These are phyloP conservation scores for Nemania diffusa DNA, from an alignment of 2,329 filamentous ascomycete species.

Conservation along the genomic window DNA sequence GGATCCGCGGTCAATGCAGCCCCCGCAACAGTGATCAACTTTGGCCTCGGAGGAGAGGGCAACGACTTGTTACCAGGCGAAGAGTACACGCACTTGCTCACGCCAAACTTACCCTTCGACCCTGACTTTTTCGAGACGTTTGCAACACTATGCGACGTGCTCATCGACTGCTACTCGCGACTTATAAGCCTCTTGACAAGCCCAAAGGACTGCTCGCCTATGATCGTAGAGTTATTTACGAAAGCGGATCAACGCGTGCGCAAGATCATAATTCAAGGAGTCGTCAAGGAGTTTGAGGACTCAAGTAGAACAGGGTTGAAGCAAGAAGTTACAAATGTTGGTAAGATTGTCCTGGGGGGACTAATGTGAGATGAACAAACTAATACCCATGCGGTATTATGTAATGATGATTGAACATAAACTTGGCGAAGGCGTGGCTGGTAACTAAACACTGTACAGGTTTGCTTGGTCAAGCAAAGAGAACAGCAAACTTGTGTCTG, in stretches of 20 bases:
- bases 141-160: constrained; percentile 90
- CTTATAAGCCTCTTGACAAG: constrained; percentile 80
- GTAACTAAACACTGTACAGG: background rate
- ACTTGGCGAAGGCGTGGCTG: background rate
- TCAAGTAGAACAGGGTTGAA: constrained; percentile 79
- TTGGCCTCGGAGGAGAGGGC: constrained; percentile 63
- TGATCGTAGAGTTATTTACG: constrained; percentile 83
- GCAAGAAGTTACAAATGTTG: constrained; percentile 84
- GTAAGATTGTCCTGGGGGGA: constrained; percentile 88
- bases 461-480: constrained; percentile 3
- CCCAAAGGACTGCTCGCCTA: constrained; percentile 75
- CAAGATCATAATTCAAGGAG: constrained; percentile 87
- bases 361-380: constrained; percentile 66
- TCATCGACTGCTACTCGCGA: constrained; percentile 90
- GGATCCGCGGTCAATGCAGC: constrained; percentile 48
- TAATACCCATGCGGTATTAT: constrained; percentile 9
- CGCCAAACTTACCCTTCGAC: constrained; percentile 93
- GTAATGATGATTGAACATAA: constrained; percentile 11
- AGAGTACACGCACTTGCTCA: constrained; percentile 88
- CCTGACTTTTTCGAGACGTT: constrained; percentile 98
- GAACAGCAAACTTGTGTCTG: background rate
- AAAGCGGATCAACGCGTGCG: constrained; percentile 88
- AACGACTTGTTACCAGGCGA: constrained; percentile 81
- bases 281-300: constrained; percentile 94
- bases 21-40: constrained; percentile 62